Conservation (phyloP, 139 green algal genomes). For the Micractinium conductrix region DNA sequence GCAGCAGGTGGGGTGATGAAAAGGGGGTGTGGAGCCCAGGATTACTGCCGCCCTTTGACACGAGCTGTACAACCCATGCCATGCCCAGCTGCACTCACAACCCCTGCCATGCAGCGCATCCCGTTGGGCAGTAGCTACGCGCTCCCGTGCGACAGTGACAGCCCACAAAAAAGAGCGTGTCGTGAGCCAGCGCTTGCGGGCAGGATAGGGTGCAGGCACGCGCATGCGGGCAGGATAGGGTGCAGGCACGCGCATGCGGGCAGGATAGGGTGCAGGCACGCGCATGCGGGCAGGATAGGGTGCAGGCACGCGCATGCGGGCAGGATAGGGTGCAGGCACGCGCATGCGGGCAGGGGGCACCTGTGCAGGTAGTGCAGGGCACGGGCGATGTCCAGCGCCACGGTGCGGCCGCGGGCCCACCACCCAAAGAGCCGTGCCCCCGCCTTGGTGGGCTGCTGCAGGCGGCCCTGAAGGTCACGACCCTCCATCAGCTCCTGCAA, state of each 20-base stretch:
- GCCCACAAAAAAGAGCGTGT: too few species aligned
- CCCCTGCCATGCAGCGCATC: too few species aligned
- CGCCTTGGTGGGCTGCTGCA: neutral
- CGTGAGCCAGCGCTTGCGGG: neutral
- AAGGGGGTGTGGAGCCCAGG: too few species aligned
- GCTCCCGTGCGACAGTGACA: too few species aligned
- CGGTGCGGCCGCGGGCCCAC: conserved; percentile 4
- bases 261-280: too few species aligned
- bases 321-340: too few species aligned
- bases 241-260: neutral
- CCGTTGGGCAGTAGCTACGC: too few species aligned
- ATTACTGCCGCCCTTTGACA: too few species aligned
- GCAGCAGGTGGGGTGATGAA: too few species aligned
- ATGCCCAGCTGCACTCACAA: too few species aligned
- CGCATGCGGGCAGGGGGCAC: neutral
- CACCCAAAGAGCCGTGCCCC: neutral
- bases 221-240: neutral
- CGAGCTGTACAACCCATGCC: too few species aligned
- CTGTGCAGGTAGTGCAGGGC: conserved; percentile 42
- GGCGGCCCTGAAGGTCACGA: neutral
- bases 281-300: neutral
- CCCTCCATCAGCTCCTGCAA: conserved; percentile 22
- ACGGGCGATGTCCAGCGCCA: conserved; percentile 31
- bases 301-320: neutral
- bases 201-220: neutral